These are phyloP conservation scores for Hypericum androsaemum DNA, from an alignment of 345 rosid genomes.

Conservation along the genomic window DNA sequence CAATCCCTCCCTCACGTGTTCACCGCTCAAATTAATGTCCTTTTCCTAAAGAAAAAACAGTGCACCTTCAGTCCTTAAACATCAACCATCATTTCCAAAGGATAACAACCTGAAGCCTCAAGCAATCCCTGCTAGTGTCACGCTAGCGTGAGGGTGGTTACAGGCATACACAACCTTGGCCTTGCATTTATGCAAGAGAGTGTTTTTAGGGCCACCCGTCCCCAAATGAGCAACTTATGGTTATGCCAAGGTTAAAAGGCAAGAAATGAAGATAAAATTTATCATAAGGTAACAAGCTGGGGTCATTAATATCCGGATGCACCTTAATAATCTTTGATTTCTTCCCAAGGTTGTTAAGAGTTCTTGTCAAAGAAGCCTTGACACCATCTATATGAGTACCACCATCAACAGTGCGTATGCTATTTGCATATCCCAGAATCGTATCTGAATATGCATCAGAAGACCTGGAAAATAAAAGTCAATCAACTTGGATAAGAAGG, in stretches of 20 bases:
- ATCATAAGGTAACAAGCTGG: no score
- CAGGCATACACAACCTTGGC: not conserved
- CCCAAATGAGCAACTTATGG: no score
- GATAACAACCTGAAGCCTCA: no score
- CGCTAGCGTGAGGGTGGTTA: not conserved
- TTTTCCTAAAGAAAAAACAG: constrained; percentile 55
- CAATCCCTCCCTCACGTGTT: constrained; percentile 95
- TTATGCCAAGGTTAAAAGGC: no score
- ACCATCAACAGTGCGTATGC: constrained; percentile 94
- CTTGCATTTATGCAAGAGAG: no score
- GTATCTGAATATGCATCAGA: constrained; percentile 97
- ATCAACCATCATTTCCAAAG: no score
- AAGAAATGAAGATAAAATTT: no score
- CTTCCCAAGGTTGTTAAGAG: constrained; percentile 76
- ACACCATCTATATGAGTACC: constrained; percentile 96
- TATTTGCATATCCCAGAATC: constrained; percentile 89
- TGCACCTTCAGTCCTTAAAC: not conserved
- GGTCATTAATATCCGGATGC: constrained; percentile 4
- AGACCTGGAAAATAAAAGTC: constrained; percentile 49
- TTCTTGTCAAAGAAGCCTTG: constrained; percentile 83
- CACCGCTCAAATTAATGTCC: constrained; percentile 83
- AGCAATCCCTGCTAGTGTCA: not conserved
- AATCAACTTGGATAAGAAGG: constrained; percentile 11
- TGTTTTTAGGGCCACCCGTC: no score
- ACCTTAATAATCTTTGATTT: constrained; percentile 85